These are phyloP conservation scores for Euphorbia schlechtendalii DNA, from an alignment of 441 rosid genomes.

Conservation along the genomic window DNA sequence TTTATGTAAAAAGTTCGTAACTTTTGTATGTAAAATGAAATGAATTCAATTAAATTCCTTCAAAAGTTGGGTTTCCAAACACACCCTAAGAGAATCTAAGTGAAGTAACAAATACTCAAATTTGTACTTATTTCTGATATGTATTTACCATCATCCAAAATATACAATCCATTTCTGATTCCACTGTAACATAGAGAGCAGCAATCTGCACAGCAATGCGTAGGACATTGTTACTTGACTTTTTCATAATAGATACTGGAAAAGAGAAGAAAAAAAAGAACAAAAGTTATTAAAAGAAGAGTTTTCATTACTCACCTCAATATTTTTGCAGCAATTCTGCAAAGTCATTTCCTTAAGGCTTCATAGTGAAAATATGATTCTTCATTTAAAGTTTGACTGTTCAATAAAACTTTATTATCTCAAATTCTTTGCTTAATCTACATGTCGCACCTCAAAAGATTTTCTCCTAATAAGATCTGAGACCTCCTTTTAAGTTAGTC, in stretches of 20 bases:
- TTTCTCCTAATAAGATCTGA: background rate
- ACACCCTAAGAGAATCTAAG: constrained; percentile 16
- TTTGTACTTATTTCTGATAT: background rate
- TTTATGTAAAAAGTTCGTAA: no score
- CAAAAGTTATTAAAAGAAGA: background rate
- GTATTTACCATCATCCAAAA: constrained; percentile 18
- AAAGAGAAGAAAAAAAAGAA: background rate
- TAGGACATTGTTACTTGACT: constrained; percentile 6
- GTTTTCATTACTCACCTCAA: constrained; percentile 22
- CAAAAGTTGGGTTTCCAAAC: no score
- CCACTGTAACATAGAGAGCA: constrained; percentile 14
- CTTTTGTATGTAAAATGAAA: no score
- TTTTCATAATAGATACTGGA: background rate
- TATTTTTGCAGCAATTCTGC: constrained; percentile 20
- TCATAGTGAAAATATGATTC: constrained; percentile 19
- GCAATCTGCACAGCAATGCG: constrained; percentile 30
- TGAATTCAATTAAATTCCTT: no score
- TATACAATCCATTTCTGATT: constrained; percentile 14
- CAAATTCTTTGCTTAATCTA: background rate
- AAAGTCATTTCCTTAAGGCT: constrained; percentile 5
- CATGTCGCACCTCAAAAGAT: constrained; percentile 10
- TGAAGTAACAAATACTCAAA: constrained; percentile 16
- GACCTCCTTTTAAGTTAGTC: constrained; percentile 4
- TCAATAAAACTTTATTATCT: constrained; percentile 6
- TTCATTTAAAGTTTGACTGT: constrained; percentile 10